These are phyloP conservation scores for Torulaspora indica DNA, from an alignment of 805 yeast species.

Conservation along the genomic window DNA sequence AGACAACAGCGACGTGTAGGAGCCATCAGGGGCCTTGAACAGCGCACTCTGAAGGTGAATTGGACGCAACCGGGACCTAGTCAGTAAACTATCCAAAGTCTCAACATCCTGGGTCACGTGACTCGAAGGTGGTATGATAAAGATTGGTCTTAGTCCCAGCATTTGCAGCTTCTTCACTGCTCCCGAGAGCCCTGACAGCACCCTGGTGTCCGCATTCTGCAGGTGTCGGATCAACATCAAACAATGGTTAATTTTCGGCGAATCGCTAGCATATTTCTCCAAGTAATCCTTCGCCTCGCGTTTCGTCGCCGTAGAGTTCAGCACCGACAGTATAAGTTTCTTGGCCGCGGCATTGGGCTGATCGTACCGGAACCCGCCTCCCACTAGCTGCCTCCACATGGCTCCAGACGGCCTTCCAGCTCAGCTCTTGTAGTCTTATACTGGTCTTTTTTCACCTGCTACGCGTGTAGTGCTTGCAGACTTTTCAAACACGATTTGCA, in stretches of 20 bases:
- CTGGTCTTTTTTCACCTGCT: neutral
- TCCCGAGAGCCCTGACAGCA: conserved; percentile 18
- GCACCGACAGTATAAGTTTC: conserved; percentile 74
- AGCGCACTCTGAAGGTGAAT: conserved; percentile 27
- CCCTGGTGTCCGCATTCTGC: conserved; percentile 10
- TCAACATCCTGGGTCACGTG: conserved; percentile 22
- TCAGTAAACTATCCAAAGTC: conserved; percentile 24
- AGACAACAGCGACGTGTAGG: conserved; percentile 20
- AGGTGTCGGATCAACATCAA: conserved; percentile 29
- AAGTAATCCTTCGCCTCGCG: conserved; percentile 84
- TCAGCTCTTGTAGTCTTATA: too few species aligned
- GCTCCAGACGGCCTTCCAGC: neutral
- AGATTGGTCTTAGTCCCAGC: conserved; percentile 67
- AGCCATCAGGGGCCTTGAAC: conserved; percentile 16
- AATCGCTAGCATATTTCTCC: conserved; percentile 49
- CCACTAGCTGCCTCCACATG: conserved; percentile 24
- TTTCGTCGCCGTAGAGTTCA: conserved; percentile 88
- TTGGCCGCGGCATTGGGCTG: conserved; percentile 37
- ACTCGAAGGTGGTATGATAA: conserved; percentile 46
- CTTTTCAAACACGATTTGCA: neutral
- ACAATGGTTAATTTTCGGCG: conserved; percentile 23
- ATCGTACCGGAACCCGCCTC: conserved; percentile 11
- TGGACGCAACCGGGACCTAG: conserved; percentile 24
- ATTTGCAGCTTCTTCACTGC: conserved; percentile 28
- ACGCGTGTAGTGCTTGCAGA: neutral